phyloP scores from a whole-genome alignment of 306 rosid genomes.

The Rubus idaeus region DNA sequence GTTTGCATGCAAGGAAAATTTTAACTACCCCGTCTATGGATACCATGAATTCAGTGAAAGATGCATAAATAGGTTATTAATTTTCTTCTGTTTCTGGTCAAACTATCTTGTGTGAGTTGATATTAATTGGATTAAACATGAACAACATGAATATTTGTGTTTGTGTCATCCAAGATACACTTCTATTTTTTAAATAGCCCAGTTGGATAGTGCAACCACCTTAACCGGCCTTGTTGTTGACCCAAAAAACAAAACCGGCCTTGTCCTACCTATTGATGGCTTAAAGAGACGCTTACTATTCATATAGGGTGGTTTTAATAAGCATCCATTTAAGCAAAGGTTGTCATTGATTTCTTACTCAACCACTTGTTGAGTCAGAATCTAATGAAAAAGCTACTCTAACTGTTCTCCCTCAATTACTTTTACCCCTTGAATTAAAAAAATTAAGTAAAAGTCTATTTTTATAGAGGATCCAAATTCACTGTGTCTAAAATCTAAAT shows the following conservation, averaged over 20 bases:
- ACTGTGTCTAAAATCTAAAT: not conserved
- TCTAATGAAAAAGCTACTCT: not conserved
- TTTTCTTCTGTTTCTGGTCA: not conserved
- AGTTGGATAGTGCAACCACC: not conserved
- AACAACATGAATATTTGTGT: not conserved
- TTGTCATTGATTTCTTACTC: not conserved
- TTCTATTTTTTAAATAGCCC: not conserved
- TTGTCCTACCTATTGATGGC: not conserved
- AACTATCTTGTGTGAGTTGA: not conserved
- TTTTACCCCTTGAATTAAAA: not conserved
- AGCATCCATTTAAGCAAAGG: not conserved
- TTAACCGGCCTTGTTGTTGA: not conserved
- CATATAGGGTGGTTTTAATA: not conserved
- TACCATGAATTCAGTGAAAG: not conserved
- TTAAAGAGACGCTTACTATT: not conserved
- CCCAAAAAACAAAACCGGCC: not conserved
- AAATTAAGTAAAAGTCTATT: too few relatives aligned
- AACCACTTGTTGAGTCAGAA: not conserved
- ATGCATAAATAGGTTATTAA: not conserved
- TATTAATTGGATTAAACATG: not conserved
- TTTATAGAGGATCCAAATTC: not conserved
- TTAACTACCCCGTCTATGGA: not conserved
- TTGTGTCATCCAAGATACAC: constrained; percentile 1
- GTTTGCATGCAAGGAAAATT: constrained; percentile 1
- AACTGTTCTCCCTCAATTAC: not conserved